phyloP scores from a whole-genome alignment of 495 filamentous ascomycete genomes.

The Saxispiralis lemnorum region DNA sequence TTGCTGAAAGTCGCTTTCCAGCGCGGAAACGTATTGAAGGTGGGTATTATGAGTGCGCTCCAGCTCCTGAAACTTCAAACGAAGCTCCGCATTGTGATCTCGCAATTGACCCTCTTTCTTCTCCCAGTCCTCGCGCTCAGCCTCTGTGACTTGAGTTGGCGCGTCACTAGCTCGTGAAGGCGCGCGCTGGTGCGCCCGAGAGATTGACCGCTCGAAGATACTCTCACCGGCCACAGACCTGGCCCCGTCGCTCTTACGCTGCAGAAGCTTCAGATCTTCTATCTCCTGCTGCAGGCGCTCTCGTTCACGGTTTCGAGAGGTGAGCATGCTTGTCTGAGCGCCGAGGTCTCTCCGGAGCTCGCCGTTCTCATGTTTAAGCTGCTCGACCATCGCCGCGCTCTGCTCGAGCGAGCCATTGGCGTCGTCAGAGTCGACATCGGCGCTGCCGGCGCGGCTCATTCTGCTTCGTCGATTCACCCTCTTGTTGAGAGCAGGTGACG shows the following conservation, averaged over 20 bases:
- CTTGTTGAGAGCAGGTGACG: slow-evolving; percentile 9
- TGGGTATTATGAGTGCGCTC: slow-evolving; percentile 26
- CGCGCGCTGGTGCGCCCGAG: slow-evolving; percentile 57
- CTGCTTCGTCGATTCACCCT: slow-evolving; percentile 7
- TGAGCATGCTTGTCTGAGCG: slow-evolving; percentile 94
- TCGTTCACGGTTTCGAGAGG: slow-evolving; percentile 84
- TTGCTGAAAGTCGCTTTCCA: slow-evolving; percentile 20
- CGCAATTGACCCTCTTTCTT: slow-evolving; percentile 64
- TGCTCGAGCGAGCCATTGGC: slow-evolving; percentile 38
- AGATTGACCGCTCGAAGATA: slow-evolving; percentile 81
- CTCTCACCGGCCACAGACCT: slow-evolving; percentile 66
- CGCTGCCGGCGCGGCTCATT: slow-evolving; percentile 4
- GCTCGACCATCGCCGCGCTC: slow-evolving; percentile 55
- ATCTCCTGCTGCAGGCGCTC: slow-evolving; percentile 92
- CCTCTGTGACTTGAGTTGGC: slow-evolving; percentile 52
- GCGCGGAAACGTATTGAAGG: slow-evolving; percentile 22
- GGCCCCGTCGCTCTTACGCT: slow-evolving; percentile 44
- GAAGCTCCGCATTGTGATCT: slow-evolving; percentile 67
- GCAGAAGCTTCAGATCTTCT: slow-evolving; percentile 79
- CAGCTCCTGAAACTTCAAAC: slow-evolving; percentile 49
- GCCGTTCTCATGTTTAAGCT: slow-evolving; percentile 79
- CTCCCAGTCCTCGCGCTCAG: slow-evolving; percentile 61
- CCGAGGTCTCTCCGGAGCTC: slow-evolving; percentile 81
- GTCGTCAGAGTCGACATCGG: slow-evolving; percentile 33
- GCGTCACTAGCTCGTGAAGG: slow-evolving; percentile 55